These are phyloP conservation scores for Mediolabrus comicus DNA, from an alignment of 108 stramenopile species.

Conservation along the genomic window DNA sequence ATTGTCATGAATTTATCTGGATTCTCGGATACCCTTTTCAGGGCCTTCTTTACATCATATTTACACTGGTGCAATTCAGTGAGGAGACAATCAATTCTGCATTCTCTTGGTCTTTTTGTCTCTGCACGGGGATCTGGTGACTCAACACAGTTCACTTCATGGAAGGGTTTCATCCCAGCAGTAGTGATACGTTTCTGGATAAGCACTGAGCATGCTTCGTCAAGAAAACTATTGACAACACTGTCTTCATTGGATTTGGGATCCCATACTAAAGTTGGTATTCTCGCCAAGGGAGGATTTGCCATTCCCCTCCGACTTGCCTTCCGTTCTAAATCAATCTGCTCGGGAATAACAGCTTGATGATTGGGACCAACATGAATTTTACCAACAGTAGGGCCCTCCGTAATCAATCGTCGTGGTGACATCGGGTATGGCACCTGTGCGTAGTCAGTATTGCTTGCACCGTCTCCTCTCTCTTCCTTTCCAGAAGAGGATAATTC, in stretches of 20 bases:
- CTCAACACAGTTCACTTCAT: slow-evolving; percentile 33
- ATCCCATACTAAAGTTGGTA: slow-evolving; percentile 69
- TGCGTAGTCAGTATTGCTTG: slow-evolving; percentile 7
- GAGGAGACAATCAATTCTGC: slow-evolving; percentile 57
- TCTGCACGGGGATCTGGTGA: slow-evolving; percentile 34
- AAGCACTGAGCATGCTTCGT: slow-evolving; percentile 47
- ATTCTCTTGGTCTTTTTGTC: slow-evolving; percentile 46
- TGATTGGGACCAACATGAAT: slow-evolving; percentile 72
- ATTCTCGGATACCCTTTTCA: slow-evolving; percentile 35
- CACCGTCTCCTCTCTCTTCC: slow-evolving; percentile 19
- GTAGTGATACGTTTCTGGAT: slow-evolving; percentile 38
- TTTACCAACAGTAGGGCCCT: slow-evolving; percentile 55
- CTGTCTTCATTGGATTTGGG: slow-evolving; percentile 38
- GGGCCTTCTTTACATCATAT: slow-evolving; percentile 50
- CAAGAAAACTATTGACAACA: slow-evolving; percentile 44
- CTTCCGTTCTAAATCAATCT: slow-evolving; percentile 16
- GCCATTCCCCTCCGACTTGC: slow-evolving; percentile 19
- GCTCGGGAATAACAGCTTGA: slow-evolving; percentile 62
- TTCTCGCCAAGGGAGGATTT: slow-evolving; percentile 32
- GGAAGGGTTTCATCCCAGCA: slow-evolving; percentile 31
- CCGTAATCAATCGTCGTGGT: slow-evolving; percentile 45
- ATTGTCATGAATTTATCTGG: slow-evolving; percentile 49
- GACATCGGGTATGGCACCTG: slow-evolving; percentile 10
- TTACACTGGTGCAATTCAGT: slow-evolving; percentile 48
- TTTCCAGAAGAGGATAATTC: slow-evolving; percentile 13